Evolutionary conservation across 306 rosid genomes (phyloP).

Genomic region (Ceratonia siliqua): DNA sequence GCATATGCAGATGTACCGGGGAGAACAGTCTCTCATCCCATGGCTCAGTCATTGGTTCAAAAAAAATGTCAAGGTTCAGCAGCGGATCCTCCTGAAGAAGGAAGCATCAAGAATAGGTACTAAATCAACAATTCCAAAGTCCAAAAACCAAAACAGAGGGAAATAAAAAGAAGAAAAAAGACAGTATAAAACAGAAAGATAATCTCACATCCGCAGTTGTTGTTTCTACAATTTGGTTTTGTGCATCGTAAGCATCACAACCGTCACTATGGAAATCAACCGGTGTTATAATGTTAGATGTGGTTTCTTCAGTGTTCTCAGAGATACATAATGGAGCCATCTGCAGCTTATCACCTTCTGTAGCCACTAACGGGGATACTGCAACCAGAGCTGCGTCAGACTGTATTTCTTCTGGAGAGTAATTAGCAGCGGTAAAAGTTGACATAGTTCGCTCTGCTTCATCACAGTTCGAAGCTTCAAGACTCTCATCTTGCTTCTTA

Average conservation of each 20-base stretch:
- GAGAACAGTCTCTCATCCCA: slow-evolving; percentile 54
- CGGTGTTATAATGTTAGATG: slow-evolving; percentile 44
- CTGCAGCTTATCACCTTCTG: slow-evolving; percentile 42
- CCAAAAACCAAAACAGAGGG: neutral
- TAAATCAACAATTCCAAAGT: slow-evolving; percentile 11
- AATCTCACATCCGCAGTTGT: slow-evolving; percentile 44
- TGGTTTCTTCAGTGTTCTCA: slow-evolving; percentile 45
- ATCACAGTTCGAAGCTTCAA: slow-evolving; percentile 53
- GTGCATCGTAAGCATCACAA: slow-evolving; percentile 36
- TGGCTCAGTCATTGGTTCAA: slow-evolving; percentile 38
- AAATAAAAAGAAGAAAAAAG: slow-evolving; percentile 2
- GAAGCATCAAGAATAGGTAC: slow-evolving; percentile 21
- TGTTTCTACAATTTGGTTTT: slow-evolving; percentile 23
- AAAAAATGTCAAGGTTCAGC: slow-evolving; percentile 29
- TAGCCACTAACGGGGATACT: slow-evolving; percentile 47
- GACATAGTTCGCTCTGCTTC: slow-evolving; percentile 59
- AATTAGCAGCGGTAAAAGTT: slow-evolving; percentile 44
- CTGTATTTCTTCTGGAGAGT: slow-evolving; percentile 56
- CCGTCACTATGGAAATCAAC: slow-evolving; percentile 43
- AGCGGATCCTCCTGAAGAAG: slow-evolving; percentile 36
- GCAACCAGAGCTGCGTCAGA: slow-evolving; percentile 47
- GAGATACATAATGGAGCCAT: slow-evolving; percentile 12
- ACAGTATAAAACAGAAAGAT: neutral
- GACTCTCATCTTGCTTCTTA: slow-evolving; percentile 72
- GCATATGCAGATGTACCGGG: slow-evolving; percentile 58